Evolutionary conservation across 1,284 basidiomycete genomes (phyloP).

Genomic region (Chalciporus sp.): DNA sequence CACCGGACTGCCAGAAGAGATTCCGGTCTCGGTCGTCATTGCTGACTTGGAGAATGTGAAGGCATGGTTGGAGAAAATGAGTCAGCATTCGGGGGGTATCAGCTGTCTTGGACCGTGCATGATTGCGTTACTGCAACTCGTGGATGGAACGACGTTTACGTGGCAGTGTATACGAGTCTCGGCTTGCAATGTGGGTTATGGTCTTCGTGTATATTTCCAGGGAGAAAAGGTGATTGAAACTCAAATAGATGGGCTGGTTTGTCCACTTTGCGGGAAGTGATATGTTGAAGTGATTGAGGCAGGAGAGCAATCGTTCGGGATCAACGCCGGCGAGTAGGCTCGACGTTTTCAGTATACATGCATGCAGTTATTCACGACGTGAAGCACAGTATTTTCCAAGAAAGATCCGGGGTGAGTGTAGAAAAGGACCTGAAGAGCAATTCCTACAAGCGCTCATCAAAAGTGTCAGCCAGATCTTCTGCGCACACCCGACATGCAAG

Average conservation of each 20-base stretch:
- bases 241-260: conserved; percentile 27
- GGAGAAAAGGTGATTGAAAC: conserved; percentile 15
- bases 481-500: too few species aligned
- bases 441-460: too few species aligned
- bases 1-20: too few species aligned
- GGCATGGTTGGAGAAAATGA: conserved; percentile 8
- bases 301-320: too few species aligned
- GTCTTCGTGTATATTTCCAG: conserved; percentile 21
- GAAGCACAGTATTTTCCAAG: conserved; percentile 26
- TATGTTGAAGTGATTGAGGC: conserved; percentile 21
- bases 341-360: conserved; percentile 24
- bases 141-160: conserved; percentile 8
- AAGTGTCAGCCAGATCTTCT: too few species aligned
- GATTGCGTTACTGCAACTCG: conserved; percentile 26
- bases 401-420: conserved; percentile 25
- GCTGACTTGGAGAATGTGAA: too few species aligned
- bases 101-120: conserved; percentile 22
- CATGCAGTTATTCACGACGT: conserved; percentile 24
- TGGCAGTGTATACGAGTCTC: conserved; percentile 23
- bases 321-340: too few species aligned
- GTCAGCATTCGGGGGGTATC: conserved; percentile 2
- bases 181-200: conserved; percentile 16
- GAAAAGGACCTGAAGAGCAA: conserved; percentile 26
- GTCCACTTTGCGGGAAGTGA: conserved; percentile 25
- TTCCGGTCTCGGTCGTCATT: too few species aligned